Evolutionary conservation across 2,329 filamentous ascomycete genomes (phyloP).

Genomic region (Coniella lustricola): DNA sequence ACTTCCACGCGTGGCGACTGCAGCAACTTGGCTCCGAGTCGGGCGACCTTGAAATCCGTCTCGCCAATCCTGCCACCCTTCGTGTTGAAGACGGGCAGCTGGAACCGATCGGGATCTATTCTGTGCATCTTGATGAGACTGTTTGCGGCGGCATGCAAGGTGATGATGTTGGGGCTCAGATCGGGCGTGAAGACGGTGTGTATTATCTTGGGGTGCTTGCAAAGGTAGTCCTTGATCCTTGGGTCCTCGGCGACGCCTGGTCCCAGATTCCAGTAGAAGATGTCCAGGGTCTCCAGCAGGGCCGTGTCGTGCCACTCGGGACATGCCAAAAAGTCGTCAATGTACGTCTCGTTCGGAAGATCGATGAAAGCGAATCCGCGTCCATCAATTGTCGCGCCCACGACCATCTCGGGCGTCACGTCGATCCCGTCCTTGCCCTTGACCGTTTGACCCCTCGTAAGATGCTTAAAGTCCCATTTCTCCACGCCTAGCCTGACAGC

Average conservation of each 20-base stretch:
- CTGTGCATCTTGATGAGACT: conserved; percentile 63
- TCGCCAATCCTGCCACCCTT: conserved; percentile 17
- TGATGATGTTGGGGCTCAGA: conserved; percentile 66
- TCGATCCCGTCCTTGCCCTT: conserved; percentile 55
- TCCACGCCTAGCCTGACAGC: conserved; percentile 60
- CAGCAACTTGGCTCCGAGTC: conserved; percentile 36
- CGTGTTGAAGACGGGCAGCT: conserved; percentile 60
- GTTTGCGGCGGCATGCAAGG: conserved; percentile 58
- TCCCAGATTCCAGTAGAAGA: conserved; percentile 78
- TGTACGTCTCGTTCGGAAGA: conserved; percentile 62
- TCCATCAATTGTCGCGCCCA: conserved; percentile 61
- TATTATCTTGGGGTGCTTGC: conserved; percentile 49
- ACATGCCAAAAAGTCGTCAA: conserved; percentile 61
- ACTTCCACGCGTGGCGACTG: conserved; percentile 41
- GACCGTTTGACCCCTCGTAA: conserved; percentile 60
- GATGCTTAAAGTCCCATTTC: conserved; percentile 46
- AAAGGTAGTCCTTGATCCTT: conserved; percentile 63
- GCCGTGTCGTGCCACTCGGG: conserved; percentile 62
- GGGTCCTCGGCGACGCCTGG: conserved; percentile 56
- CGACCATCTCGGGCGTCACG: conserved; percentile 81
- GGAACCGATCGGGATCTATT: conserved; percentile 69
- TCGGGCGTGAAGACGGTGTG: conserved; percentile 76
- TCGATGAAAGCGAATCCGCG: conserved; percentile 75
- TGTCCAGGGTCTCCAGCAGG: conserved; percentile 60
- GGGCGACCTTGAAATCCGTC: conserved; percentile 31